phyloP scores from a whole-genome alignment of 2,329 filamentous ascomycete genomes.

The Aspergillus intermedius region DNA sequence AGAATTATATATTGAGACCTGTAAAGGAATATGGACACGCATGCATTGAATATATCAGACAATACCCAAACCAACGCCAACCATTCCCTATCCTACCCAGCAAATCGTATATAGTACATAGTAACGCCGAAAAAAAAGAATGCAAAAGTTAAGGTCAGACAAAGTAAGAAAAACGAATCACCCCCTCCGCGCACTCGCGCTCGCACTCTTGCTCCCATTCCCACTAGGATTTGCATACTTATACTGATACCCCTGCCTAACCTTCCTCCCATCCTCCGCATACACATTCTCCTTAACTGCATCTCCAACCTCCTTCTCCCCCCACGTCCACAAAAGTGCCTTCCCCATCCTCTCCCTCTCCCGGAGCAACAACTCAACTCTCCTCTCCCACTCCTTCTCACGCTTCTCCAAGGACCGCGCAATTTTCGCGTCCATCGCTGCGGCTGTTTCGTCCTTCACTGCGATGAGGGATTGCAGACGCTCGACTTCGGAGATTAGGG shows the following conservation, averaged over 20 bases:
- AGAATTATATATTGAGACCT: background rate
- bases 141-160: no score
- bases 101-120: no score
- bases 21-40: no score
- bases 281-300: constrained; percentile 16
- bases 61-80: no score
- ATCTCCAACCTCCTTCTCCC: constrained; percentile 34
- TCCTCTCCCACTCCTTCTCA: constrained; percentile 38
- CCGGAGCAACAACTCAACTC: constrained; percentile 34
- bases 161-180: constrained; percentile 1
- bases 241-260: constrained; percentile 31
- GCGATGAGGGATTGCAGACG: constrained; percentile 29
- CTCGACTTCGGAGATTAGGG: constrained; percentile 27
- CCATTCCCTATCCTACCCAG: no score
- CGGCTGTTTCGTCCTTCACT: constrained; percentile 35
- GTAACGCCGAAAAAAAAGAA: no score
- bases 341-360: constrained; percentile 37
- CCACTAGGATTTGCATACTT: constrained; percentile 23
- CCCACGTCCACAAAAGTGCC: constrained; percentile 35
- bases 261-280: constrained; percentile 14
- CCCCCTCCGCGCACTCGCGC: constrained; percentile 5
- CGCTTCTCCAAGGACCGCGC: constrained; percentile 35
- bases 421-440: constrained; percentile 34
- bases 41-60: no score
- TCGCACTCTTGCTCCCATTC: constrained; percentile 1